phyloP scores from a whole-genome alignment of 768 basidiomycete species.

The Tephrocybe sp. region DNA sequence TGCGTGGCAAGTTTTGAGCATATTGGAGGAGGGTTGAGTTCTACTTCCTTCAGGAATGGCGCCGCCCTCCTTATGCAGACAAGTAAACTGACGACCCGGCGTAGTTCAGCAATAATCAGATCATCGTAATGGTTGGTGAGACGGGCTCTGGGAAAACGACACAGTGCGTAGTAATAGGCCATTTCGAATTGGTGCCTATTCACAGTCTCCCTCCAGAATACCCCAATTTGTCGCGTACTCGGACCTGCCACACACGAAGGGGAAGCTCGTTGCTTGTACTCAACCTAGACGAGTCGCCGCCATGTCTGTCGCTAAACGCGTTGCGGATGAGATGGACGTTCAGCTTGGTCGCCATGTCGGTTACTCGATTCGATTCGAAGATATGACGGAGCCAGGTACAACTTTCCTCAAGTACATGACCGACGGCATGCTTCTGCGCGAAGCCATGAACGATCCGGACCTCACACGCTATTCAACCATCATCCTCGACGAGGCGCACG shows the following conservation, averaged over 20 bases:
- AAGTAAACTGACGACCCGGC: slow-evolving; percentile 25
- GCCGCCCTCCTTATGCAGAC: slow-evolving; percentile 27
- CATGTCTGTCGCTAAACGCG: slow-evolving; percentile 97
- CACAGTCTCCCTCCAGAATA: slow-evolving; percentile 57
- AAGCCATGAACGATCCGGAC: slow-evolving; percentile 95
- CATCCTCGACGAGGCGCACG: slow-evolving; percentile 98
- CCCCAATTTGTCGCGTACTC: slow-evolving; percentile 96
- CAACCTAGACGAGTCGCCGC: slow-evolving; percentile 96
- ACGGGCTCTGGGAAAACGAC: slow-evolving; percentile 97
- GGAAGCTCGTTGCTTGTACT: slow-evolving; percentile 94
- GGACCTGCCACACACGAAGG: slow-evolving; percentile 86
- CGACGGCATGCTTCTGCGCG: slow-evolving; percentile 97
- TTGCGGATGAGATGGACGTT: slow-evolving; percentile 99
- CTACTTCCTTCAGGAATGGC: slow-evolving; percentile 41
- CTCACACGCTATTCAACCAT: slow-evolving; percentile 93
- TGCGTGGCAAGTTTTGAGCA: slow-evolving; percentile 41
- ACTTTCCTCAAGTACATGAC: slow-evolving; percentile 99
- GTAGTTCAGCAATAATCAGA: slow-evolving; percentile 78
- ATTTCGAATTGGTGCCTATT: slow-evolving; percentile 2
- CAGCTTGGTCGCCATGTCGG: slow-evolving; percentile 93
- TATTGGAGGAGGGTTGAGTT: slow-evolving; percentile 43
- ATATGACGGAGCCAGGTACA: slow-evolving; percentile 85
- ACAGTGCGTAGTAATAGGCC: slow-evolving; percentile 56
- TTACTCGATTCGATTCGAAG: slow-evolving; percentile 98
- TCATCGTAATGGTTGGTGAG: slow-evolving; percentile 90